These are phyloP conservation scores for Cladosporium sp. DNA, from an alignment of 2,329 filamentous ascomycete species.

Conservation along the genomic window DNA sequence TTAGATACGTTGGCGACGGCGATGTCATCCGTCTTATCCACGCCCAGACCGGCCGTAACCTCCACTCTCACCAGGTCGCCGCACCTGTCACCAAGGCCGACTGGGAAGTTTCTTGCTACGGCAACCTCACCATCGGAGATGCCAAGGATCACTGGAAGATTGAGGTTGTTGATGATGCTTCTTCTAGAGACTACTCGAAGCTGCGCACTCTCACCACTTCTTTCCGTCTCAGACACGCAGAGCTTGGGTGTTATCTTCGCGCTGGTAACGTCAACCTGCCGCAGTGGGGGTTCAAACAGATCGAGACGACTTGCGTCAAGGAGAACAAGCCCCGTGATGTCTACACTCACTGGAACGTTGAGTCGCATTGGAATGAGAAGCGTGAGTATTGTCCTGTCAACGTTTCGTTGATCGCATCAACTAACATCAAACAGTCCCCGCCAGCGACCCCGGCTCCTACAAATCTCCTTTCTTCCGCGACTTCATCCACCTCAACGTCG, in stretches of 20 bases:
- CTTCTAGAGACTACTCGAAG: conserved; percentile 76
- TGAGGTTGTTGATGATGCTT: conserved; percentile 85
- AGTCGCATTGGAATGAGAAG: conserved; percentile 89
- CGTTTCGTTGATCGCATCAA: not conserved
- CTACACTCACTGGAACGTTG: conserved; percentile 98
- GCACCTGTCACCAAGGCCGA: conserved; percentile 87
- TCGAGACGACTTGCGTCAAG: conserved; percentile 93
- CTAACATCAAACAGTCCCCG: conserved; percentile 58
- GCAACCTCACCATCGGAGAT: conserved; percentile 90
- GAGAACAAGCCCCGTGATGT: conserved; percentile 86
- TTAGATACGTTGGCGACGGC: conserved; percentile 71
- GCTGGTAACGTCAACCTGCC: conserved; percentile 94
- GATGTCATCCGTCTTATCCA: conserved; percentile 83
- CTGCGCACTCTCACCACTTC: conserved; percentile 88
- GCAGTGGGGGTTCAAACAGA: conserved; percentile 99
- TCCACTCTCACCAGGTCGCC: conserved; percentile 87
- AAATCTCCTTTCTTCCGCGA: conserved; percentile 97
- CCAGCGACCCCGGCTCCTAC: conserved; percentile 84
- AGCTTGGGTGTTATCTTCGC: conserved; percentile 85
- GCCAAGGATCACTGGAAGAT: conserved; percentile 97
- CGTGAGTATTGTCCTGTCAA: conserved; percentile 53
- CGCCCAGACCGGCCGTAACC: conserved; percentile 90
- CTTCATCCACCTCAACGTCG: conserved; percentile 95
- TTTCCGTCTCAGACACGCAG: conserved; percentile 79
- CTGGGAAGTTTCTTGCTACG: conserved; percentile 91